These are phyloP conservation scores for Ophiobolus disseminans DNA, from an alignment of 2,329 filamentous ascomycete genomes.

Conservation along the genomic window DNA sequence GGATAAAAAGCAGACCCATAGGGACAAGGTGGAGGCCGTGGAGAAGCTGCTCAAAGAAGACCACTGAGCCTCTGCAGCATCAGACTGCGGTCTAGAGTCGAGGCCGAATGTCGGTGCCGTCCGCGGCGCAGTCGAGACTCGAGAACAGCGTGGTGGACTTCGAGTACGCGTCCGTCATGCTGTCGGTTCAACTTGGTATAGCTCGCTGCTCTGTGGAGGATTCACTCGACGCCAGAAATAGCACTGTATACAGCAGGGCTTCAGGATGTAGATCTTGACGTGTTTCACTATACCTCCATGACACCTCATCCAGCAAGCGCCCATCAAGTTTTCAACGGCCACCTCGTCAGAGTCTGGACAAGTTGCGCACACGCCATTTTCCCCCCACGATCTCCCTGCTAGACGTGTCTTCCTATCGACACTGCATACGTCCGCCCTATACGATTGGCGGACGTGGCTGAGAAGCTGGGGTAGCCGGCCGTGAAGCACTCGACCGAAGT, in stretches of 20 bases:
- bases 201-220: no score
- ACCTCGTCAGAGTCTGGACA: not conserved
- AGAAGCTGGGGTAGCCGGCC: constrained; percentile 8
- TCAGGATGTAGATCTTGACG: not conserved
- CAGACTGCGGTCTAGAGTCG: not conserved
- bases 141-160: no score
- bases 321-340: not conserved
- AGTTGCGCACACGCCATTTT: not conserved
- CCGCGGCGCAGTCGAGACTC: no score
- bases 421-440: not conserved
- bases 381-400: not conserved
- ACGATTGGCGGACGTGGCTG: not conserved
- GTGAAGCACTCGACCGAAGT: no score
- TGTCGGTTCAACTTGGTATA: no score
- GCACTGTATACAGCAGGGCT: no score
- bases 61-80: constrained; percentile 35
- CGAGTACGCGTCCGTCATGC: no score
- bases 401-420: not conserved
- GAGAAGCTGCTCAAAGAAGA: constrained; percentile 57
- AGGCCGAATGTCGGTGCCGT: no score
- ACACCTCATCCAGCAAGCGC: not conserved
- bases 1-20: constrained; percentile 82
- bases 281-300: not conserved
- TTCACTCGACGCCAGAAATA: no score
- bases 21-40: constrained; percentile 76